These are phyloP conservation scores for Hygrophila difformis DNA, from an alignment of 257 asterid species.

Conservation along the genomic window DNA sequence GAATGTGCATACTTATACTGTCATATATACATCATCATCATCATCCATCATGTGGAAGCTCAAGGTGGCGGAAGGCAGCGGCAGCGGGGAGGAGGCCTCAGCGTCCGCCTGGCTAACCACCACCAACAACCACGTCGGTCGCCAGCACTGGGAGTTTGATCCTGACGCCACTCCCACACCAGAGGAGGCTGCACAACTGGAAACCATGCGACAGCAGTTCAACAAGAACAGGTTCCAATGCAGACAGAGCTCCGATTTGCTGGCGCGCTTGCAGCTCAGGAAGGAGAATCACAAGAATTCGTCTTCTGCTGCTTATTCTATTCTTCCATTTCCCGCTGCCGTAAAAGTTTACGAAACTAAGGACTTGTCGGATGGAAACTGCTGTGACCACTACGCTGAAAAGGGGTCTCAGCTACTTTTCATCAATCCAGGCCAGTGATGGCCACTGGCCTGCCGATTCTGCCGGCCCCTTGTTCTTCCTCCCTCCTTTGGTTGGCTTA, in stretches of 20 bases:
- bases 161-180: no score
- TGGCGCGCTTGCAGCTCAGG: constrained; percentile 22
- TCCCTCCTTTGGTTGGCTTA: constrained; percentile 27
- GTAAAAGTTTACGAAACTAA: constrained; percentile 16
- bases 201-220: not conserved
- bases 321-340: constrained; percentile 6
- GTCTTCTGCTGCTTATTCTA: no score
- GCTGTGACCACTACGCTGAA: constrained; percentile 19
- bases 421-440: constrained; percentile 40
- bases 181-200: not conserved
- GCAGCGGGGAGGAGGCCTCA: no score
- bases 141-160: no score
- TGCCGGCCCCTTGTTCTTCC: constrained; percentile 35
- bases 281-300: constrained; percentile 42
- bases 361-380: constrained; percentile 20
- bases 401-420: constrained; percentile 19
- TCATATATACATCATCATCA: no score
- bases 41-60: no score
- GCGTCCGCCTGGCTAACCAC: no score
- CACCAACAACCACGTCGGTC: no score
- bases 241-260: not conserved
- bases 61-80: no score
- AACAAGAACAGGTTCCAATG: not conserved
- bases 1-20: no score
- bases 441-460: constrained; percentile 58